A percentile compares a stretch with the other conserved stretches of the same genome.
These are phyloP conservation scores for Ascochyta fabae DNA, from an alignment of 2,329 filamentous ascomycete genomes.

Conservation along the genomic window DNA sequence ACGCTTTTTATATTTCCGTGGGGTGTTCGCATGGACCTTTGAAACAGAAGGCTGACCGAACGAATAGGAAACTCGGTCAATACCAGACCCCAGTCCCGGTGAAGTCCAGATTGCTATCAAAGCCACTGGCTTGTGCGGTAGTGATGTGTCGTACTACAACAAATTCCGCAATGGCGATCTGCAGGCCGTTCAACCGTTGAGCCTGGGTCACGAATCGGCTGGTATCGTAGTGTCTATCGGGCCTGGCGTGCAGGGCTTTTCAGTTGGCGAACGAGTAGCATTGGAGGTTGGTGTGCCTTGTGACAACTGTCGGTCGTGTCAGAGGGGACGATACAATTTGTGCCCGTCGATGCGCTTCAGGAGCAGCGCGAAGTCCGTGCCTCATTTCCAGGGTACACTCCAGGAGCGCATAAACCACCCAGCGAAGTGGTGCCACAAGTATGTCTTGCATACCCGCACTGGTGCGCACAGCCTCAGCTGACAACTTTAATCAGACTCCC, in stretches of 20 bases:
- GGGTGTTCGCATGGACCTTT: slow-evolving; percentile 33
- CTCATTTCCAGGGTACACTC: slow-evolving; percentile 53
- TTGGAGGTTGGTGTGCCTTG: slow-evolving; percentile 52
- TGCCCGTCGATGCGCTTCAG: slow-evolving; percentile 52
- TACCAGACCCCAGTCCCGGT: slow-evolving; percentile 60
- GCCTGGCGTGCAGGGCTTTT: slow-evolving; percentile 46
- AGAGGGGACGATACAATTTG: slow-evolving; percentile 52
- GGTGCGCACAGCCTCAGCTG: slow-evolving; percentile 32
- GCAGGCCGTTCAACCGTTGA: slow-evolving; percentile 69
- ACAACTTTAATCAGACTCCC: slow-evolving; percentile 47
- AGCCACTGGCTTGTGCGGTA: slow-evolving; percentile 72
- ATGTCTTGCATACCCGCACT: slow-evolving; percentile 43
- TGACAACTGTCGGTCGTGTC: slow-evolving; percentile 51
- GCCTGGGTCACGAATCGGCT: slow-evolving; percentile 57
- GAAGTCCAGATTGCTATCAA: slow-evolving; percentile 71
- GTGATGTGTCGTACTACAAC: slow-evolving; percentile 74
- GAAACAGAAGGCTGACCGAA: slow-evolving; percentile 31
- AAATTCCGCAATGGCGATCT: slow-evolving; percentile 75
- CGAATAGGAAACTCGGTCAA: slow-evolving; percentile 61
- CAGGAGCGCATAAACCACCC: slow-evolving; percentile 54
- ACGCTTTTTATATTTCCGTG: slow-evolving; percentile 40
- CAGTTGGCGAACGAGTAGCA: slow-evolving; percentile 51
- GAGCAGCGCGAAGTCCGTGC: slow-evolving; percentile 52
- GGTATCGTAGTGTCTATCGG: slow-evolving; percentile 50
- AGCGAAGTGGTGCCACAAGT: slow-evolving; percentile 54